Percentiles rank a stretch among this genome's conserved stretches.
These are phyloP conservation scores for Cyclotella sp. DNA, from an alignment of 108 stramenopile species.

Conservation along the genomic window DNA sequence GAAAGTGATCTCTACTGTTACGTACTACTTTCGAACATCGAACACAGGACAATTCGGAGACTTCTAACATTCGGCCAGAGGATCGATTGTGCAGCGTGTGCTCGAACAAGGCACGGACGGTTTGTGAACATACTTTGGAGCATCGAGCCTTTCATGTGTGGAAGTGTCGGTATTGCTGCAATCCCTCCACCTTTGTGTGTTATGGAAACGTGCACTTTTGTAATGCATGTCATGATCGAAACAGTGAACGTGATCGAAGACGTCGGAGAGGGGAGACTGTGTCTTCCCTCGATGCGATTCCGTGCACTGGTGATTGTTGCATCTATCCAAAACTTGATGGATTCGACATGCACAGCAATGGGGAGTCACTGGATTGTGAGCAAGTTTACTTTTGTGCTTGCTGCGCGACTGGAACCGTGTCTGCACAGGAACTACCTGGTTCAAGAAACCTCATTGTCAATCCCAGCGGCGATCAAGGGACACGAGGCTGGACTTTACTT, in stretches of 20 bases:
- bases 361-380: slow-evolving; percentile 58
- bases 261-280: slow-evolving; percentile 31
- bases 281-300: slow-evolving; percentile 44
- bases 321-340: slow-evolving; percentile 56
- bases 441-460: slow-evolving; percentile 71
- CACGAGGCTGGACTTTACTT: slow-evolving; percentile 48
- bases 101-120: slow-evolving; percentile 55
- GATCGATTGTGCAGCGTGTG: slow-evolving; percentile 62
- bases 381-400: slow-evolving; percentile 66
- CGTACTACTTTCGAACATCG: no score
- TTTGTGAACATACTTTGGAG: slow-evolving; percentile 56
- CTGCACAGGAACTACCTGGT: slow-evolving; percentile 35
- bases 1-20: no score
- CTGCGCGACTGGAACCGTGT: slow-evolving; percentile 25
- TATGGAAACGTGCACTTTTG: slow-evolving; percentile 78
- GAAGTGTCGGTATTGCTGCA: slow-evolving; percentile 83
- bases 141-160: slow-evolving; percentile 61
- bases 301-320: slow-evolving; percentile 61
- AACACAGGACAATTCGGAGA: no score
- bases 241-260: slow-evolving; percentile 34
- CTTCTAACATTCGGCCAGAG: slow-evolving; percentile 28
- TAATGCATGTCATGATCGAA: slow-evolving; percentile 62
- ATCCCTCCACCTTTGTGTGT: slow-evolving; percentile 60
- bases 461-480: slow-evolving; percentile 59
- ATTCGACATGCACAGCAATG: slow-evolving; percentile 56